Evolutionary conservation across 371 early-diverging fungal species (phyloP).

Genomic region (Saksenaea oblongispora): DNA sequence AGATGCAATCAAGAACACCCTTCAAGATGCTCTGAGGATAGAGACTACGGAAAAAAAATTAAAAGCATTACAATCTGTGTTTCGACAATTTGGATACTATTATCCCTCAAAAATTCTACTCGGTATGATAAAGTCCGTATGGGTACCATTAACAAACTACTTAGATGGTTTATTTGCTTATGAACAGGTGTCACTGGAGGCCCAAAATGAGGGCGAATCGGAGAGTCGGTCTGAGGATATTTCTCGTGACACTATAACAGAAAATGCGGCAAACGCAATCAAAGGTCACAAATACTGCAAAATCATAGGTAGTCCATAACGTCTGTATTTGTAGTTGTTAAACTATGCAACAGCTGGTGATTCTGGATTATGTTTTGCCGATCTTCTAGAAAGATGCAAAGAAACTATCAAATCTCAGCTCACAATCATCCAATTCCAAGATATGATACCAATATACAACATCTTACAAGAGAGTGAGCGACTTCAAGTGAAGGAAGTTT

Average conservation of each 20-base stretch:
- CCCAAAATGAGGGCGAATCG: not conserved
- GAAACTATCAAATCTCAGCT: not conserved
- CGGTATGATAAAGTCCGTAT: not conserved
- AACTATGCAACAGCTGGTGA: too few species aligned
- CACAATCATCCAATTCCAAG: not conserved
- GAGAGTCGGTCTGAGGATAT: too few species aligned
- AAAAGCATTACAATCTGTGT: not conserved
- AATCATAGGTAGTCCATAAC: too few species aligned
- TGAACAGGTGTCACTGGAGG: not conserved
- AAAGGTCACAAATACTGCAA: too few species aligned
- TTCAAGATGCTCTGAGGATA: not conserved
- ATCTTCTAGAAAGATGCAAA: not conserved
- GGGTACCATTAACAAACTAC: not conserved
- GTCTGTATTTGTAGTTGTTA: too few species aligned
- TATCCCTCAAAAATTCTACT: not conserved
- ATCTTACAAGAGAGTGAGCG: not conserved
- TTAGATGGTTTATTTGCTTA: not conserved
- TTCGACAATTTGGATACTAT: not conserved
- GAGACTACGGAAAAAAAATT: not conserved
- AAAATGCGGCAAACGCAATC: too few species aligned
- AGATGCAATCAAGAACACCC: not conserved
- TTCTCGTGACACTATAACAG: too few species aligned
- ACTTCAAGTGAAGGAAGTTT: not conserved
- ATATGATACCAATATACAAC: not conserved
- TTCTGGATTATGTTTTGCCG: not conserved